Conservation (phyloP, 441 rosid genomes). For the Corymbia citriodora region DNA sequence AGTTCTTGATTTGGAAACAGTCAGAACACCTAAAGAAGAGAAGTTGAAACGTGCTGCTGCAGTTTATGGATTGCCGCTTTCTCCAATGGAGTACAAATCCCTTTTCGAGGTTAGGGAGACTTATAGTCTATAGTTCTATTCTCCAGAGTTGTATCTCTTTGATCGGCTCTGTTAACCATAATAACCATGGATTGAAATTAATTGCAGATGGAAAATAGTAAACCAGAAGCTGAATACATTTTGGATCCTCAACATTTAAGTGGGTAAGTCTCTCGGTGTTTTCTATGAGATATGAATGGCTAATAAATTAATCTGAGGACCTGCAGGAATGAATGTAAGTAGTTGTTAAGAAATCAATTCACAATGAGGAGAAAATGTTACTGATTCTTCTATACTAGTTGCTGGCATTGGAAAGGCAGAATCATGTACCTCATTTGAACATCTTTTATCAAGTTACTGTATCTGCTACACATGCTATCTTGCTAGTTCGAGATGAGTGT, state of each 20-base stretch:
- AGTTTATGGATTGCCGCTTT: conserved; percentile 63
- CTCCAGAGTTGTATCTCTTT: background rate
- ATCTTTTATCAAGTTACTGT: background rate
- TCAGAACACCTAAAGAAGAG: conserved; percentile 15
- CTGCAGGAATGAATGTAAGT: background rate
- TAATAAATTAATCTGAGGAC: background rate
- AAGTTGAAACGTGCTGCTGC: conserved; percentile 27
- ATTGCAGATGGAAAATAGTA: conserved; percentile 54
- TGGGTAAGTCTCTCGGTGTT: conserved; percentile 41
- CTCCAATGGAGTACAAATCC: conserved; percentile 59
- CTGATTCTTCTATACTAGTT: background rate
- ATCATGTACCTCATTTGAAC: background rate
- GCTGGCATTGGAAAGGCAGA: background rate
- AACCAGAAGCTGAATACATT: conserved; percentile 70
- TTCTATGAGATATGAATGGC: background rate
- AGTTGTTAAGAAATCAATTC: background rate
- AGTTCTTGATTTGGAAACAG: conserved; percentile 12
- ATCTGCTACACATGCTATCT: background rate
- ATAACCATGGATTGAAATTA: background rate
- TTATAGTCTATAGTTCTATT: background rate
- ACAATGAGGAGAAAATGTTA: background rate
- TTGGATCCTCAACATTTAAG: conserved; percentile 37
- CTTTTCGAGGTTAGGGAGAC: conserved; percentile 64
- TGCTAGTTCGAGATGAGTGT: background rate
- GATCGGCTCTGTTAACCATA: background rate